Conservation (phyloP, 768 basidiomycete genomes). For the Cyathus striatus region DNA sequence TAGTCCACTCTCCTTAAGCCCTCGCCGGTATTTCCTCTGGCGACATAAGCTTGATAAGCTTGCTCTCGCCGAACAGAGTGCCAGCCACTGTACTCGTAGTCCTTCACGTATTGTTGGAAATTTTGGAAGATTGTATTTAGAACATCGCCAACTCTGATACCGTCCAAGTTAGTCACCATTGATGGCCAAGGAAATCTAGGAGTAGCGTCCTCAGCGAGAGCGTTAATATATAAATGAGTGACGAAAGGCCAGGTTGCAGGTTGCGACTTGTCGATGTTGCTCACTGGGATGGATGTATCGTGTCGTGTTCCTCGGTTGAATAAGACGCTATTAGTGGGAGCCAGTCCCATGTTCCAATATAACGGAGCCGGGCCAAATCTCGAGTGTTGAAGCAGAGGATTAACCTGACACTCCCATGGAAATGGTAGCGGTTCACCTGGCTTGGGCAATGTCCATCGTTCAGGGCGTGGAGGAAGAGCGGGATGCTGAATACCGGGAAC, state of each 20-base stretch:
- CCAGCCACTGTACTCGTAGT: slow-evolving; percentile 32
- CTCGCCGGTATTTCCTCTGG: slow-evolving; percentile 10
- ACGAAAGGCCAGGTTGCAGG: slow-evolving; percentile 63
- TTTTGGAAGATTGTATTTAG: slow-evolving; percentile 39
- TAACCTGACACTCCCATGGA: slow-evolving; percentile 47
- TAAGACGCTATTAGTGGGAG: slow-evolving; percentile 13
- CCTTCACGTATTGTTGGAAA: slow-evolving; percentile 31
- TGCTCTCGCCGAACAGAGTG: slow-evolving; percentile 22
- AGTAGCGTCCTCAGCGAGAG: slow-evolving; percentile 46
- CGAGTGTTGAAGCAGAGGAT: slow-evolving; percentile 49
- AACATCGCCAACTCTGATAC: slow-evolving; percentile 48
- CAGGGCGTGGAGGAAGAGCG: slow-evolving; percentile 44
- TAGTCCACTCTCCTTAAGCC: slow-evolving; percentile 37
- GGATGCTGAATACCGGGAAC: slow-evolving; percentile 41
- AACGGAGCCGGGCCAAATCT: slow-evolving; percentile 34
- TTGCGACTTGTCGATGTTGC: slow-evolving; percentile 37
- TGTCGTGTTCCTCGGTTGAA: slow-evolving; percentile 20
- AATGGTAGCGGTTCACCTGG: slow-evolving; percentile 34
- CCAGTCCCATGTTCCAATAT: slow-evolving; percentile 40
- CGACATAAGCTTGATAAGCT: slow-evolving; percentile 24
- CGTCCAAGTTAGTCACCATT: slow-evolving; percentile 37
- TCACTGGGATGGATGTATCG: slow-evolving; percentile 21
- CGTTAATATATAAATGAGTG: slow-evolving; percentile 50
- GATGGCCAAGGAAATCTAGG: slow-evolving; percentile 52
- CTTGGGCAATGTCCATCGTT: slow-evolving; percentile 36